Conservation (phyloP, 179 eudicot genomes). For the Nepenthes alata region DNA sequence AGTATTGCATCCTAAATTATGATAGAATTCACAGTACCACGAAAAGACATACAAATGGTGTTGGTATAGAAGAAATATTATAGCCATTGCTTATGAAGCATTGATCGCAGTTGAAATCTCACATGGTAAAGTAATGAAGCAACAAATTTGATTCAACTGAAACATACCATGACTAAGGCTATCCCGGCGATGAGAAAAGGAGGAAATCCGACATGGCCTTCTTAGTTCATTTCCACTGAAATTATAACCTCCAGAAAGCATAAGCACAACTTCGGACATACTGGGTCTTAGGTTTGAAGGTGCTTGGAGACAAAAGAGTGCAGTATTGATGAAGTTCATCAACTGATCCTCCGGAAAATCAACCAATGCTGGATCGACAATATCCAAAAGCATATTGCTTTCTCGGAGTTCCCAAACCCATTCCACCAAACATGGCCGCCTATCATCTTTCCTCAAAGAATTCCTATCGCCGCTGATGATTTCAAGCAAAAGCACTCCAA, state of each 20-base stretch:
- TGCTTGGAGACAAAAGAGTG: constrained; percentile 8
- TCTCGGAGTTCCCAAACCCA: constrained; percentile 11
- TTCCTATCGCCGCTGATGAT: constrained; percentile 10
- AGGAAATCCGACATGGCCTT: neutral
- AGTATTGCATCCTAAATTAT: too few relatives aligned
- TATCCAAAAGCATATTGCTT: constrained; percentile 5
- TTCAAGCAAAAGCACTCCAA: constrained; percentile 17
- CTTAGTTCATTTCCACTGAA: constrained; percentile 4
- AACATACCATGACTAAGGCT: constrained; percentile 9
- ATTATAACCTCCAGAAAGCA: constrained; percentile 14
- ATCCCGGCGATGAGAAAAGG: neutral
- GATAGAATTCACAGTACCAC: too few relatives aligned
- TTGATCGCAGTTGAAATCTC: too few relatives aligned
- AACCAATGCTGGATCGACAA: constrained; percentile 10
- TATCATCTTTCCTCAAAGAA: neutral
- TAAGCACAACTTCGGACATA: constrained; percentile 14
- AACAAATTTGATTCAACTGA: neutral
- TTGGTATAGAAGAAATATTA: too few relatives aligned
- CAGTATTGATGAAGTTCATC: constrained; percentile 11
- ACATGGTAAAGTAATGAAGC: neutral
- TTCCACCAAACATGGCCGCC: neutral
- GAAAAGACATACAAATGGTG: too few relatives aligned
- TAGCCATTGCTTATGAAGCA: too few relatives aligned
- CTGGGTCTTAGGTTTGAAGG: constrained; percentile 11
- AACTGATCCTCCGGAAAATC: constrained; percentile 9